Evolutionary conservation across 1,284 basidiomycete species (phyloP), one percentile per base, ranked within the genome.

Genomic region (Mycena citricolor): DNA sequence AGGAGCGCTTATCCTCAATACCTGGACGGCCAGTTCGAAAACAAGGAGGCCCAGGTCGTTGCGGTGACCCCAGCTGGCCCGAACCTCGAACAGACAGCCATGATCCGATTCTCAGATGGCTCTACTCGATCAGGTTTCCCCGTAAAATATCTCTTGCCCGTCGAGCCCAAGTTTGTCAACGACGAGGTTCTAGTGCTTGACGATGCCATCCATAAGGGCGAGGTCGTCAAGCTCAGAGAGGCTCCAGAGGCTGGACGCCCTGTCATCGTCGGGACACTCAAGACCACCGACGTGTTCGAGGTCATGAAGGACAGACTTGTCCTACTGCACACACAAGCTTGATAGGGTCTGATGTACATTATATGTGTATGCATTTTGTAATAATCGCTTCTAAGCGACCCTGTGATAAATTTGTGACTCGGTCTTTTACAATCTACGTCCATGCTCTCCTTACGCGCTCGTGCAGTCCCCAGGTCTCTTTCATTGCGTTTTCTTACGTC

Each of bases 21-120:
- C 66, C 68, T 77, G 37, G 63, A 69, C 22, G 82, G 82, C 28
- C 70, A 76, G 25, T 71, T 71, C 54, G 79, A 87, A 51, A 68
- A 66, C 20, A 65, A 65, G 38, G 39, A 46, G 25, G 42, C 32
- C 8, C 34, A 45, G 13, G 46, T 52, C 2, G 32, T 49, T 4
- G 51, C 51, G 2, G 44, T 41, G 12, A 40, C 43, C 8, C 35
- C 30, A 13, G 35, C 32, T 16, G 47, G 40, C 13, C 21, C 42
- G 6, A 43, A 46, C 31, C 43, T 46, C 22, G 51, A 52, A 14
- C 47, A 49, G 30, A 52, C 51, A 4, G 51, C 47, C 2, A 52
- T 52, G 51, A 7, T 52, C 4, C 24, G 21, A n/a, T 37, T 49
- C 17, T 32, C 25, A 13, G 29, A 43, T 20, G 46, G 47, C 8